Evolutionary conservation across 257 asterid genomes (phyloP).

Genomic region (Jacaranda copaia): DNA sequence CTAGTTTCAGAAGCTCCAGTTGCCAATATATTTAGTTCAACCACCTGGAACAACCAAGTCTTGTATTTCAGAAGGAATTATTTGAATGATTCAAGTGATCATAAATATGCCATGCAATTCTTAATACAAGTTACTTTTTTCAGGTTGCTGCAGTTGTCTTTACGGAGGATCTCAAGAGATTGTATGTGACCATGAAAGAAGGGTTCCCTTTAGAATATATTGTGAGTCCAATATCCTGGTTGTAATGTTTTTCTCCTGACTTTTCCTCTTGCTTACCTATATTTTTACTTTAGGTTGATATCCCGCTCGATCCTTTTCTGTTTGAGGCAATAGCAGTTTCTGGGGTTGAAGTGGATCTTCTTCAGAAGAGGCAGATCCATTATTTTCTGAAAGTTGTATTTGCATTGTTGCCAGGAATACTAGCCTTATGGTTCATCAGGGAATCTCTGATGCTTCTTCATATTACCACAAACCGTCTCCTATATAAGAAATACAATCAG

Average conservation of each 20-base stretch:
- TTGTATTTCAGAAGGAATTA: constrained; percentile 5
- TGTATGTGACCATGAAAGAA: constrained; percentile 95
- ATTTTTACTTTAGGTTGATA: constrained; percentile 74
- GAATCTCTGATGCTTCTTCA: constrained; percentile 86
- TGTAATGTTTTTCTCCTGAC: constrained; percentile 34
- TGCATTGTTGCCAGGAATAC: constrained; percentile 89
- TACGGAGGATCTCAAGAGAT: constrained; percentile 94
- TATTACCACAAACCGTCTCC: constrained; percentile 77
- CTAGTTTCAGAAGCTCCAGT: constrained; percentile 31
- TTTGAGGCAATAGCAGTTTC: constrained; percentile 93
- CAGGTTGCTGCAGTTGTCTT: constrained; percentile 97
- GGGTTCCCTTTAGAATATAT: constrained; percentile 93
- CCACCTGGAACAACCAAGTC: constrained; percentile 19
- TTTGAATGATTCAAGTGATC: constrained; percentile 10
- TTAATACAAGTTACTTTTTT: constrained; percentile 28
- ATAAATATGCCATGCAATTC: constrained; percentile 22
- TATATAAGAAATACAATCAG: constrained; percentile 85
- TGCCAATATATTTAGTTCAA: constrained; percentile 13
- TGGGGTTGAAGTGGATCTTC: constrained; percentile 95
- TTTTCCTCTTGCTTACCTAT: constrained; percentile 36
- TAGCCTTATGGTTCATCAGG: constrained; percentile 87
- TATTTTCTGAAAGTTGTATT: constrained; percentile 79
- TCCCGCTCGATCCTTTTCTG: constrained; percentile 95
- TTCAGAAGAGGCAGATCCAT: constrained; percentile 86
- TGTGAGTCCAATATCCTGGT: constrained; percentile 61